A percentile compares a stretch with the other conserved stretches of the same genome.
These are phyloP conservation scores for Ophiobolus disseminans DNA, from an alignment of 2,329 filamentous ascomycete species.

Conservation along the genomic window DNA sequence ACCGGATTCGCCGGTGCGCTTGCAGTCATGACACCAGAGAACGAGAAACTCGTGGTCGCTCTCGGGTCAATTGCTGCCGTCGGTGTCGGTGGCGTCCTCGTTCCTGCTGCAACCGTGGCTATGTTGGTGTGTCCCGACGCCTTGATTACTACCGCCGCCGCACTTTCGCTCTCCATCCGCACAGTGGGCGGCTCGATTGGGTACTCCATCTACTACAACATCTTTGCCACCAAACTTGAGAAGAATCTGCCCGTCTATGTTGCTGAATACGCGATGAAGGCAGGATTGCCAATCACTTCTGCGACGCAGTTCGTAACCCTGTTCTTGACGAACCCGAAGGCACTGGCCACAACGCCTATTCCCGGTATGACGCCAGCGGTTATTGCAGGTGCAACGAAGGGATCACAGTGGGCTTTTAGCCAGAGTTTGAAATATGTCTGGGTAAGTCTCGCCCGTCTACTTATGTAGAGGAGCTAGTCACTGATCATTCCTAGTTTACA, in stretches of 20 bases:
- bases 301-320: conserved; percentile 46
- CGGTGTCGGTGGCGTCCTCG: conserved; percentile 47
- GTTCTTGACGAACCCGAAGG: conserved; percentile 34
- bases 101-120: conserved; percentile 44
- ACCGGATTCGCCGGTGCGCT: conserved; percentile 42
- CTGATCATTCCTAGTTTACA: conserved; percentile 17
- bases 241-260: conserved; percentile 34
- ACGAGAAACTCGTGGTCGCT: conserved; percentile 36
- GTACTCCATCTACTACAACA: conserved; percentile 46
- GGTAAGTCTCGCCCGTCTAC: conserved; percentile 9
- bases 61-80: conserved; percentile 45
- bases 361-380: conserved; percentile 38
- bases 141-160: conserved; percentile 46
- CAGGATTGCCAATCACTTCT: conserved; percentile 48
- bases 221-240: conserved; percentile 41
- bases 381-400: conserved; percentile 33
- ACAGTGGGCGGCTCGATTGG: conserved; percentile 49
- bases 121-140: conserved; percentile 44
- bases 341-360: conserved; percentile 20
- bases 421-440: conserved; percentile 43
- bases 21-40: conserved; percentile 40
- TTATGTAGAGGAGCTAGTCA: not conserved
- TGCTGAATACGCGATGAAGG: conserved; percentile 40
- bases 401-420: conserved; percentile 39
- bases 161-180: conserved; percentile 56